A percentile compares a stretch with the other conserved stretches of the same genome.
phyloP scores from a whole-genome alignment of 177 flowering plant genomes.

The Vitis hybrid region DNA sequence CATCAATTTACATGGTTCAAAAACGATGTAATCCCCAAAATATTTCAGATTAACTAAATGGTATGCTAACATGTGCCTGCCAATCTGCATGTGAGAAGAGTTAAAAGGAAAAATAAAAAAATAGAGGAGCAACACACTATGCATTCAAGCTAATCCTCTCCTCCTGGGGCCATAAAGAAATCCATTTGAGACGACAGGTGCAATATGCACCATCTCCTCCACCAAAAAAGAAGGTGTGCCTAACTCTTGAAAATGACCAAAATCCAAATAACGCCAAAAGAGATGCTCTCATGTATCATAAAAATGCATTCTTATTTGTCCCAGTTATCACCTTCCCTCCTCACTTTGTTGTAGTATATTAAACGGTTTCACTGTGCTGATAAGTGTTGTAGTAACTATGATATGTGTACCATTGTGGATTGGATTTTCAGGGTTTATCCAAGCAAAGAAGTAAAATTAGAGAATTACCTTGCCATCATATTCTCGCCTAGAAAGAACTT shows the following conservation, averaged over 20 bases:
- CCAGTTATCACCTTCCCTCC: not conserved
- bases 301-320: not conserved
- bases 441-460: not conserved
- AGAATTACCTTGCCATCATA: slow-evolving; percentile 42
- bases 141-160: not conserved
- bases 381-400: not conserved
- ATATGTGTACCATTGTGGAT: not conserved
- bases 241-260: not conserved
- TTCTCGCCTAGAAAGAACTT: slow-evolving; percentile 41
- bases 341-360: not conserved
- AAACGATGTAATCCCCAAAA: not conserved
- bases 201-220: not conserved
- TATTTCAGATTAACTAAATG: not conserved
- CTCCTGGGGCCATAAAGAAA: too few species aligned
- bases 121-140: not conserved
- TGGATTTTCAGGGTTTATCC: not conserved
- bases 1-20: not conserved
- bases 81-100: not conserved
- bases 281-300: not conserved
- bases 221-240: not conserved
- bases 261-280: not conserved
- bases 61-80: not conserved
- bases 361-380: not conserved
- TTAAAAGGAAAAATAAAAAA: not conserved
- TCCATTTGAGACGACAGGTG: not conserved